Base-by-base conservation (phyloP, 768 basidiomycete species). In the Cystofilobasidium macerans region DNA sequence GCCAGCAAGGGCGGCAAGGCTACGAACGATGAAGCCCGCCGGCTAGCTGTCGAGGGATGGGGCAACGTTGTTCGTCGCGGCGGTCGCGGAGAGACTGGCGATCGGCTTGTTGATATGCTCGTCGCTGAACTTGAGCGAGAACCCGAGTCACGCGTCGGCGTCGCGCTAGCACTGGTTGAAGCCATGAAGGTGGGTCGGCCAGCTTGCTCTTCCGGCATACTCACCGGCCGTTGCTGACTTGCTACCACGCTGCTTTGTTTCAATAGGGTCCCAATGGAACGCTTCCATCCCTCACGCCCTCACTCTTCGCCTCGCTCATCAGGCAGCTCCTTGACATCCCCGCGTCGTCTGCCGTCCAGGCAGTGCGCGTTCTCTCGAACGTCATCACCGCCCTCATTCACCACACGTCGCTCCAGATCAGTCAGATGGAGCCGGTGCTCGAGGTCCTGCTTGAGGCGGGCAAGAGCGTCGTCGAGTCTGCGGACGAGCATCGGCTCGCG, bases 11-110 rank as follows among this genome's bases (percentile, higher is more conserved):
- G 73, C 73, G 71, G 65, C 24, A 57, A 72, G 80, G 87, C n/a
- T 85, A 88, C 0, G 88, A 94, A 72, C 87, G 89, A 61, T 20
- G 69, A 70, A 43, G 51, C 59, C 70, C 73, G 68, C 71, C 74
- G 71, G 61, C 59, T 65, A 70, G 81, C 87, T 13, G 86, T 89
- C 0, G 90, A 95, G 72, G 88, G 89, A 4, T 95, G 89, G 93
- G 88, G 85, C 0, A 83, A 82, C 0, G 81, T 86, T 0, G 71
- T 94, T 48, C 80, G 92, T 57, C 81, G 87, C 70, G 65, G 65
- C 24, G 76, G 92, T 61, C 88, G 88, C 74, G 76, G 78, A 1
- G 79, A 81, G 16, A 79, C 80, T 11, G 78, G 86, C 35, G 82
- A 82, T 61, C 78, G 79, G 56, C 82, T 84, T 0, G 79, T 89